Percentiles rank a stretch among this genome's conserved stretches.
phyloP scores from a whole-genome alignment of 2,329 filamentous ascomycete species.

The Colletotrichum spaethianum region DNA sequence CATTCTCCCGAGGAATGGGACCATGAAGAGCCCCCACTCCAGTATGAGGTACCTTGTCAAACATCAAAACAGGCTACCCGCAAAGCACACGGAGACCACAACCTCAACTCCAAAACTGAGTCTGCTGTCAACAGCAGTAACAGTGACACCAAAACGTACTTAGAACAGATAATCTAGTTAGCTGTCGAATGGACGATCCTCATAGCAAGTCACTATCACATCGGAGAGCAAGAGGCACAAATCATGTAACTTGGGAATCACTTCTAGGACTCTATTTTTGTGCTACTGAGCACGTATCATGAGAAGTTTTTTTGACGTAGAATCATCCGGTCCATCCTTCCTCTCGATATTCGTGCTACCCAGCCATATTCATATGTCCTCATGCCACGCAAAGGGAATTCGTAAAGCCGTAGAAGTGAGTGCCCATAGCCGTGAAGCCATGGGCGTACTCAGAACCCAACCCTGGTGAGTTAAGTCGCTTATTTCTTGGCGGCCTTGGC shows the following conservation, averaged over 20 bases:
- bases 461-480: constrained; percentile 50
- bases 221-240: neutral
- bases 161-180: too few relatives aligned
- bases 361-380: constrained; percentile 57
- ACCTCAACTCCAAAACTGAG: too few relatives aligned
- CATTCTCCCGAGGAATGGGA: too few relatives aligned
- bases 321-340: constrained; percentile 55
- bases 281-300: constrained; percentile 61
- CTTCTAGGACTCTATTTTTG: constrained; percentile 62
- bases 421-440: constrained; percentile 32
- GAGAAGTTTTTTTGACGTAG: constrained; percentile 56
- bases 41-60: too few relatives aligned
- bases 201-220: too few relatives aligned
- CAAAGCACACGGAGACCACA: too few relatives aligned
- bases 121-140: too few relatives aligned
- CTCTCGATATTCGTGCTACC: constrained; percentile 60
- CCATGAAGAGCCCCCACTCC: too few relatives aligned
- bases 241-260: constrained; percentile 43
- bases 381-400: constrained; percentile 60
- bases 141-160: neutral
- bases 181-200: too few relatives aligned
- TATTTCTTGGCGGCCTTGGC: constrained; percentile 84
- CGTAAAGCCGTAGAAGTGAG: constrained; percentile 63
- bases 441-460: constrained; percentile 36
- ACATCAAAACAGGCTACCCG: too few relatives aligned